Evolutionary conservation across 176 grass and related monocot genomes (phyloP).

Genomic region (Oryza glaberrima): DNA sequence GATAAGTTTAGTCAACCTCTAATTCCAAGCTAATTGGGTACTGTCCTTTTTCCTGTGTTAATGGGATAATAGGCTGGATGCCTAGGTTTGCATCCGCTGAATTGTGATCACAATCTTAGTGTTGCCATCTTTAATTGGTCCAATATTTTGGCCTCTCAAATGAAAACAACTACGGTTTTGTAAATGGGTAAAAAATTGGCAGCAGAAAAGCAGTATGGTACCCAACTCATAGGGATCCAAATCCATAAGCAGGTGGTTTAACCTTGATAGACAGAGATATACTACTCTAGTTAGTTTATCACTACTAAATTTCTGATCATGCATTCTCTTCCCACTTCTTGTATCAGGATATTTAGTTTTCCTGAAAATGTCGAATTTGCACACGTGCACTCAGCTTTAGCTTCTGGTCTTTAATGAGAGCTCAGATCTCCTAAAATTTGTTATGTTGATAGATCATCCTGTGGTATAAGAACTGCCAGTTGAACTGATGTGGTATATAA

Average conservation of each 20-base stretch:
- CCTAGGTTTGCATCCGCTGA: background rate
- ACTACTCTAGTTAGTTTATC: background rate
- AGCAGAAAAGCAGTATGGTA: background rate
- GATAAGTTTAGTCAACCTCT: background rate
- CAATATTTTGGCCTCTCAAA: background rate
- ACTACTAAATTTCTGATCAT: background rate
- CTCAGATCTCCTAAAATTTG: constrained; percentile 1
- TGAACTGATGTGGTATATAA: background rate
- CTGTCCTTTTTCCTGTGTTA: background rate
- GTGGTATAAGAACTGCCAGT: background rate
- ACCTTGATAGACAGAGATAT: background rate
- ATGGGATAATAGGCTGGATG: background rate
- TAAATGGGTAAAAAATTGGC: background rate
- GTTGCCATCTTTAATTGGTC: constrained; percentile 17
- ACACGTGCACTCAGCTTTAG: background rate
- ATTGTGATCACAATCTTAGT: background rate
- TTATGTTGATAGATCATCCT: background rate
- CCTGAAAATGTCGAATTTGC: background rate
- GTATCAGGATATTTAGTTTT: background rate
- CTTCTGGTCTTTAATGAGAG: background rate
- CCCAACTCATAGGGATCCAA: background rate
- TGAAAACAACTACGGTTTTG: background rate
- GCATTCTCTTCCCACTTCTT: background rate
- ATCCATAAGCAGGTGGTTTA: background rate
- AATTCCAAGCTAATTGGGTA: background rate